Evolutionary conservation across 164 flowering plant species (phyloP).

Genomic region (Stephania cephalantha): DNA sequence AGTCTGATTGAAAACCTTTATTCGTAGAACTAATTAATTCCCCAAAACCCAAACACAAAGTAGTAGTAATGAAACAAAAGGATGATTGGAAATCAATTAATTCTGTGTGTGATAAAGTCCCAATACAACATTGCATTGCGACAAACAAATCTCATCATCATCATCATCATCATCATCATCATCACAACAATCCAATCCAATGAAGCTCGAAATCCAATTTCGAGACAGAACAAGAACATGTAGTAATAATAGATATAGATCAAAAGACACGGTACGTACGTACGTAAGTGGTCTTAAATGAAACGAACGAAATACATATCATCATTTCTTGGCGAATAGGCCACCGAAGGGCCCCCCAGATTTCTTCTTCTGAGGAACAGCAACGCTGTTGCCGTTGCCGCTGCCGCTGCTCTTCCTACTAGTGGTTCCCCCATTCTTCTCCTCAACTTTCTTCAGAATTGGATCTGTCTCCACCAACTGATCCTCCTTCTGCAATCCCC

Average conservation of each 20-base stretch:
- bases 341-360: slow-evolving; percentile 59
- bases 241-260: neutral
- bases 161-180: neutral
- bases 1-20: too few species aligned
- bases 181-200: neutral
- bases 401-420: slow-evolving; percentile 27
- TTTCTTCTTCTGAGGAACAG: slow-evolving; percentile 60
- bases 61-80: too few species aligned
- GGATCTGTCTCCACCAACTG: slow-evolving; percentile 85
- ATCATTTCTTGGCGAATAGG: slow-evolving; percentile 71
- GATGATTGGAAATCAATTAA: too few species aligned
- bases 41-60: too few species aligned
- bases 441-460: slow-evolving; percentile 79
- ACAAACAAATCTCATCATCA: neutral
- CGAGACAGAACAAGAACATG: neutral
- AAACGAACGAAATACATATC: neutral
- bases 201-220: neutral
- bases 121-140: too few species aligned
- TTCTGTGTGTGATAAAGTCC: too few species aligned
- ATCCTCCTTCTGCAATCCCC: slow-evolving; percentile 57
- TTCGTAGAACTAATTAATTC: too few species aligned
- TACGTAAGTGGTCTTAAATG: neutral
- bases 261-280: neutral
- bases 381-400: slow-evolving; percentile 20
- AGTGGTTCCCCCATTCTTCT: slow-evolving; percentile 29